A percentile compares a stretch with the other conserved stretches of the same genome.
Conservation (phyloP, 2,329 filamentous ascomycete species). For the Paraconiothyrium brasiliense region DNA sequence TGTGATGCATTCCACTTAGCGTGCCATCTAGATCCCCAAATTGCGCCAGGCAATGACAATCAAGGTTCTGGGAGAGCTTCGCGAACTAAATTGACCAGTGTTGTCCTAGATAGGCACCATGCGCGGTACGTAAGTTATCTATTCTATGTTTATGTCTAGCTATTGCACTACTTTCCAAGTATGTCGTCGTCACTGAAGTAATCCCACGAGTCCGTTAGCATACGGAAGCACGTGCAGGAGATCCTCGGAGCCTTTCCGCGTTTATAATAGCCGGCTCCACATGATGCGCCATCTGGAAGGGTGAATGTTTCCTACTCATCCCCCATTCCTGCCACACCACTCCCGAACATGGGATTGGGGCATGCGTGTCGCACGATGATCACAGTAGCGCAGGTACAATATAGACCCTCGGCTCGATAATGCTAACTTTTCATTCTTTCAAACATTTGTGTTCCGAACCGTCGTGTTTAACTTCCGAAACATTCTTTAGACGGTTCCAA, state of each 20-base stretch:
- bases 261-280: background rate
- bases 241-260: background rate
- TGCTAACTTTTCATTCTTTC: conserved; percentile 1
- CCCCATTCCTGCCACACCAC: conserved; percentile 43
- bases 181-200: too few species aligned
- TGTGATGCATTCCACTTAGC: background rate
- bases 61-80: background rate
- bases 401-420: conserved; percentile 27
- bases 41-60: background rate
- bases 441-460: background rate
- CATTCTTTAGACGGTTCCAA: background rate
- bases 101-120: too few species aligned
- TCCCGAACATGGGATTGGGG: conserved; percentile 32
- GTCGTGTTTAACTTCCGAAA: background rate
- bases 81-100: too few species aligned
- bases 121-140: too few species aligned
- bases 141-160: too few species aligned
- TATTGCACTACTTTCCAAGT: too few species aligned
- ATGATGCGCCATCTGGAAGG: conserved; percentile 5
- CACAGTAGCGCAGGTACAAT: conserved; percentile 41
- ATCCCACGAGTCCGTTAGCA: background rate
- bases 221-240: background rate
- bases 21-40: background rate
- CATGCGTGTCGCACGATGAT: conserved; percentile 16
- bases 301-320: conserved; percentile 20